Evolutionary conservation across 1,284 basidiomycete species (phyloP), one percentile per base, ranked within the genome.

Genomic region (Mycena sp.): DNA sequence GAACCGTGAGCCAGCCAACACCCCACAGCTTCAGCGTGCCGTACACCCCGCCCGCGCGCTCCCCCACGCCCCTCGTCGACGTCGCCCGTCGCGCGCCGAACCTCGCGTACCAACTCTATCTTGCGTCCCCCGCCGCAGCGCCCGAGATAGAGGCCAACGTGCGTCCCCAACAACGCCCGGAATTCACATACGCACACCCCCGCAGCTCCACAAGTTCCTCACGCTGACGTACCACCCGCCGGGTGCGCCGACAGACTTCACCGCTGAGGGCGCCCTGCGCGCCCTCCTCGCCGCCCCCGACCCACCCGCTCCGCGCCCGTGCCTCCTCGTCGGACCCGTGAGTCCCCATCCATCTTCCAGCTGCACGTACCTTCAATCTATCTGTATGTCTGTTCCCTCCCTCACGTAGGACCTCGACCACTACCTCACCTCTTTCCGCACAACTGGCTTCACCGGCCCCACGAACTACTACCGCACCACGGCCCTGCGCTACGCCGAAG

Each of bases 401-500:
- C 32, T 35, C 14, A 35, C 7, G 9, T 14, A 56, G 67, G 57
- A 76, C 45, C 43, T 38, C 32, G 59, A 30, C 1, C 26, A 28
- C n/a, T 65, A 65, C 40, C 11, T 21, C 11, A 23, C 23, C 45
- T 44, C 55, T 1, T 67, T 64, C 53, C 53, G 45, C 21, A 58
- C 61, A 23, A 58, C 55, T 17, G 83, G 84, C n/a, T 87, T 92
- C 86, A 79, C 80, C 23, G 89, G 89, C 0, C 88, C 90, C 3
- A 73, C 91, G 12, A 89, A 88, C 61, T 92, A 91, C 72, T 92
- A 92, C 67, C 83, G 88, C 28, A 90, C 88, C 2, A 74, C 77
- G 17, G 21, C 5, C 3, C 58, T 78, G 61, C 81, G 88, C 21
- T 84, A 84, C 71, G 83, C 88, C 17, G 90, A 92, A 74, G 90